Percentiles rank a stretch among this genome's conserved stretches.
phyloP scores from a whole-genome alignment of 139 green algal species.

The Astrephomene gubernaculifera region DNA sequence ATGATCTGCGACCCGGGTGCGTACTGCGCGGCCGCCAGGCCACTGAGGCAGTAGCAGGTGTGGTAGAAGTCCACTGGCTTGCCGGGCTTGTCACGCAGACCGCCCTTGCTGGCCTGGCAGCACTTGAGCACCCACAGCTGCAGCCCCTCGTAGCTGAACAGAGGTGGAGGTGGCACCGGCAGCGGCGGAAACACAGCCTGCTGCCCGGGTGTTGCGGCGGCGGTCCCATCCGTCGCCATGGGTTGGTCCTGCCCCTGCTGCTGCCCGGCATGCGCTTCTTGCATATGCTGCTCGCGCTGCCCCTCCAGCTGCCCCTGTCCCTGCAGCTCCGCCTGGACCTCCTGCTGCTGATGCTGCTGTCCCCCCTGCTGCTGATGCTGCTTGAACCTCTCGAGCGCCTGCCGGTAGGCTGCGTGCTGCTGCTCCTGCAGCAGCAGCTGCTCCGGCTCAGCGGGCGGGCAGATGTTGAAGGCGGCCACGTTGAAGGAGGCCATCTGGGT shows the following conservation, averaged over 20 bases:
- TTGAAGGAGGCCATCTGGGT: conserved; percentile 46
- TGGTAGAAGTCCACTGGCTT: conserved; percentile 97
- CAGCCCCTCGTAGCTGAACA: conserved; percentile 79
- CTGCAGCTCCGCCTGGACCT: background rate
- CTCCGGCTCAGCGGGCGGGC: conserved; percentile 29
- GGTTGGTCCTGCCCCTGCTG: background rate
- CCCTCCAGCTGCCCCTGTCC: background rate
- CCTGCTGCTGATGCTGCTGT: background rate
- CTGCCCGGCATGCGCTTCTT: background rate
- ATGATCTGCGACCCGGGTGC: conserved; percentile 57
- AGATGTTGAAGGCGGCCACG: conserved; percentile 58
- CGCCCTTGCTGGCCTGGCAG: conserved; percentile 76
- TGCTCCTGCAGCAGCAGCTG: conserved; percentile 7
- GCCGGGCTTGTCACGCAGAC: conserved; percentile 96
- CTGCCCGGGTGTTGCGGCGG: background rate
- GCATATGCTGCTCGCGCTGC: background rate
- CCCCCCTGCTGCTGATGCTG: background rate
- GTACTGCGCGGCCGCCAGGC: conserved; percentile 88
- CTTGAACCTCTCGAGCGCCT: background rate
- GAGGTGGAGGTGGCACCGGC: background rate
- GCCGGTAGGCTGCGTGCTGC: background rate
- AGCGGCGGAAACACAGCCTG: background rate
- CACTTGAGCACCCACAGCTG: conserved; percentile 90
- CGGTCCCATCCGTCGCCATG: background rate
- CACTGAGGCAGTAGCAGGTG: conserved; percentile 98